Base-by-base conservation (phyloP, 768 basidiomycete species). In the Kwoniella shandongensis region DNA sequence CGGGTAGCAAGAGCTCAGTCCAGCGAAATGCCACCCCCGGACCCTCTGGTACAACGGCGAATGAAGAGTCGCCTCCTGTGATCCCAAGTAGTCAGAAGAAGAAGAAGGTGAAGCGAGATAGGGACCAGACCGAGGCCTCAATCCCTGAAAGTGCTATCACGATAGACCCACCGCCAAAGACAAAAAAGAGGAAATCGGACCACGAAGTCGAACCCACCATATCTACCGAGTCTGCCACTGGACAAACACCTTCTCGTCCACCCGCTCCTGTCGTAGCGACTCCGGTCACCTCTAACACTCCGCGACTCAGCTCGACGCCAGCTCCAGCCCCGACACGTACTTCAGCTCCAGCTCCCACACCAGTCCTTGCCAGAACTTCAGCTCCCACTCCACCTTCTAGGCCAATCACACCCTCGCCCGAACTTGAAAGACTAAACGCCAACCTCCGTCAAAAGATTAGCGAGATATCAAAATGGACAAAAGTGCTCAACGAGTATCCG, bases 361-460 rank as follows among this genome's bases (percentile, higher is more conserved):
- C 41, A 53, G 51, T 30, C 22, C 17, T n/a, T n/a, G n/a, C n/a
- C n/a, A n/a, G n/a, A n/a, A n/a, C n/a, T n/a, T n/a, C n/a, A n/a
- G n/a, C n/a, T n/a, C n/a, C n/a, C n/a, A n/a, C n/a, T n/a, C n/a
- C n/a, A n/a, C n/a, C n/a, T n/a, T n/a, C n/a, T n/a, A n/a, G n/a
- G n/a, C 15, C 15, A 26, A 46, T n/a, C 4, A 15, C 18, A 11
- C 25, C 54, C 20, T 47, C 54, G 1, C 30, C 23, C 6, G 30
- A 50, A 18, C 26, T 58, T 7, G 42, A 44, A 36, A 40, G 25
- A 7, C 45, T 55, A 17, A 51, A 51, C 38, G 39, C 35, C 6
- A 35, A 51, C 4, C 38, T 51, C 2, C 50, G 50, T 5, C 49
- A 45, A 30, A 58, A 58, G 45, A 49, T 58, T 17, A 20, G 48